Evolutionary conservation across 345 rosid genomes (phyloP).

Genomic region (Draba incana): DNA sequence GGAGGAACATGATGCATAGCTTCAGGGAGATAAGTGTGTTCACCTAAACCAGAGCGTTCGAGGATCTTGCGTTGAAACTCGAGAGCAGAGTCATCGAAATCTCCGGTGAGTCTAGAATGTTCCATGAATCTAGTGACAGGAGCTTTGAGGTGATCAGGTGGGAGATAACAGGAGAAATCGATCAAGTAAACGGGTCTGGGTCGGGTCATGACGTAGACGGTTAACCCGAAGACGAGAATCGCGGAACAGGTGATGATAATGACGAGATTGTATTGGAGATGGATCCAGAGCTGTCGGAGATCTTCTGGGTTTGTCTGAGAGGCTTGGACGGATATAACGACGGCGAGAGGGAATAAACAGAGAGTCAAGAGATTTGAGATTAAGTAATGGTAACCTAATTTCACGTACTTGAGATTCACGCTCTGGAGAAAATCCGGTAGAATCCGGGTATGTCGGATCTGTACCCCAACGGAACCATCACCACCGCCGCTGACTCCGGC

Average conservation of each 20-base stretch:
- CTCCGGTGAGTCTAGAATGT: conserved; percentile 46
- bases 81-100: conserved; percentile 47
- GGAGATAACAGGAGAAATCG: conserved; percentile 51
- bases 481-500: conserved; percentile 28
- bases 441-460: conserved; percentile 36
- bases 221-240: conserved; percentile 43
- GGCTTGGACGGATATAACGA: conserved; percentile 38
- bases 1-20: conserved; percentile 49
- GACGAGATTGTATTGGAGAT: conserved; percentile 51
- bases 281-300: conserved; percentile 48
- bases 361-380: conserved; percentile 46
- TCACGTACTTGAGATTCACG: conserved; percentile 56
- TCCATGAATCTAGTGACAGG: conserved; percentile 44
- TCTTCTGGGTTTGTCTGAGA: conserved; percentile 43
- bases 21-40: conserved; percentile 51
- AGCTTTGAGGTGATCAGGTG: conserved; percentile 42
- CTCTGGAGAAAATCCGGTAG: conserved; percentile 53
- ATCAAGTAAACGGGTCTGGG: conserved; percentile 53
- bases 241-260: conserved; percentile 45
- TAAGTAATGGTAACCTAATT: conserved; percentile 54
- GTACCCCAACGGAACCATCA: conserved; percentile 41
- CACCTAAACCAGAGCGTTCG: conserved; percentile 57
- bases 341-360: conserved; percentile 46
- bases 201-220: conserved; percentile 50
- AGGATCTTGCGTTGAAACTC: conserved; percentile 56